These are phyloP conservation scores for Cajanus cajan DNA, from an alignment of 306 rosid genomes.

Conservation along the genomic window DNA sequence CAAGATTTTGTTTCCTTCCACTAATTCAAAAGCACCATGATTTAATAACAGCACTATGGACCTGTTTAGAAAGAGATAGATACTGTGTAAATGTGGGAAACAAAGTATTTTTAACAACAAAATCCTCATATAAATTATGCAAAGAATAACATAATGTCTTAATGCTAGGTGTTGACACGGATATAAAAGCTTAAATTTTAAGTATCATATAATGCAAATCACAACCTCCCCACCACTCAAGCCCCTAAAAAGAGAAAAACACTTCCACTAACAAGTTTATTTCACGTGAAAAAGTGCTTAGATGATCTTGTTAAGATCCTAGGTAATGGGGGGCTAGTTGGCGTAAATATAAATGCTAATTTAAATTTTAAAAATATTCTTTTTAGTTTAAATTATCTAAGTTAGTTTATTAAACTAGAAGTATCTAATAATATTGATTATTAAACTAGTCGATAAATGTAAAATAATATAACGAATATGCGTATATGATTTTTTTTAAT, in stretches of 20 bases:
- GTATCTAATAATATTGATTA: neutral
- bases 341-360: neutral
- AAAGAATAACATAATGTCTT: neutral
- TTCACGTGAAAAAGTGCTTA: neutral
- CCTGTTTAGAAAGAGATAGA: slow-evolving; percentile 2
- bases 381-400: neutral
- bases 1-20: slow-evolving; percentile 22
- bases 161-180: neutral
- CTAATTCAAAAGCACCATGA: slow-evolving; percentile 26
- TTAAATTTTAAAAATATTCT: neutral
- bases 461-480: neutral
- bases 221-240: neutral
- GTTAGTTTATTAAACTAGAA: neutral
- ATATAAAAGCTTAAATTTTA: neutral
- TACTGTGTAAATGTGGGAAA: slow-evolving; percentile 14
- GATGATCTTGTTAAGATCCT: neutral
- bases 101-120: slow-evolving; percentile 12
- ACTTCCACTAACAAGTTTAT: neutral
- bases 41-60: slow-evolving; percentile 22
- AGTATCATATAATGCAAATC: slow-evolving; percentile 1
- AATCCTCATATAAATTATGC: slow-evolving; percentile 8
- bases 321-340: neutral
- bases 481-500: neutral
- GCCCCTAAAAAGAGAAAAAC: neutral
- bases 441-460: neutral